Conservation (phyloP, 2,329 filamentous ascomycete genomes). For the Arthrobotrys sphaeroides region DNA sequence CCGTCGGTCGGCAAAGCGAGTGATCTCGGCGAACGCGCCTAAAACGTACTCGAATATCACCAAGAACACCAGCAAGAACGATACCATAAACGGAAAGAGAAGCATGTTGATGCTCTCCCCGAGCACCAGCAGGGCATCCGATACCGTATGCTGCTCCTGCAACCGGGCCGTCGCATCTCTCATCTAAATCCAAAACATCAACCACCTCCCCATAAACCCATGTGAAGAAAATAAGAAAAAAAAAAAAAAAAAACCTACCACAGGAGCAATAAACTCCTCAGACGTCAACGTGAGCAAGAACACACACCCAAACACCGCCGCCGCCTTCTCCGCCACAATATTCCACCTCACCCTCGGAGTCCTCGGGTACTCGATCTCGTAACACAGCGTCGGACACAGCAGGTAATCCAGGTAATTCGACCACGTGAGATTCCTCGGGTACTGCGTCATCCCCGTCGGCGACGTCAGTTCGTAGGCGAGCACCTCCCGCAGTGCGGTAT, state of each 20-base stretch:
- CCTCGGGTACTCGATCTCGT: conserved; percentile 95
- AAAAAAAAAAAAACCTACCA: conserved; percentile 67
- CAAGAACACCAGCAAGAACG: conserved; percentile 84
- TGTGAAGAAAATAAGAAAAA: conserved; percentile 14
- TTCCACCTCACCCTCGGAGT: conserved; percentile 77
- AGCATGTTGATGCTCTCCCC: conserved; percentile 90
- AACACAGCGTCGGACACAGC: conserved; percentile 93
- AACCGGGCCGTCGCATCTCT: conserved; percentile 64
- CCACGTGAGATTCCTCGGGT: conserved; percentile 85
- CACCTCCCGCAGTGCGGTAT: conserved; percentile 80
- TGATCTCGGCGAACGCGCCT: conserved; percentile 93
- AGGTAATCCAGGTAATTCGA: conserved; percentile 86
- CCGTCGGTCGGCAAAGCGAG: conserved; percentile 88
- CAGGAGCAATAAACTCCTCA: conserved; percentile 94
- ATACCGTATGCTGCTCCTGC: conserved; percentile 63
- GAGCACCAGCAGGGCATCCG: conserved; percentile 80
- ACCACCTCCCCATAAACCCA: background rate
- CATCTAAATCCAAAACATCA: conserved; percentile 54
- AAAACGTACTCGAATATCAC: conserved; percentile 98
- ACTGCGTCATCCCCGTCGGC: conserved; percentile 86
- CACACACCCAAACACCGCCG: conserved; percentile 91
- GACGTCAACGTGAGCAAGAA: conserved; percentile 90
- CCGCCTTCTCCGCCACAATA: conserved; percentile 82
- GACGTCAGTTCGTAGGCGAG: conserved; percentile 91
- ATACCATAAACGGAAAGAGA: conserved; percentile 94